Evolutionary conservation across 1,139 yeast species (phyloP).

Genomic region (Kluyveromyces sp.): DNA sequence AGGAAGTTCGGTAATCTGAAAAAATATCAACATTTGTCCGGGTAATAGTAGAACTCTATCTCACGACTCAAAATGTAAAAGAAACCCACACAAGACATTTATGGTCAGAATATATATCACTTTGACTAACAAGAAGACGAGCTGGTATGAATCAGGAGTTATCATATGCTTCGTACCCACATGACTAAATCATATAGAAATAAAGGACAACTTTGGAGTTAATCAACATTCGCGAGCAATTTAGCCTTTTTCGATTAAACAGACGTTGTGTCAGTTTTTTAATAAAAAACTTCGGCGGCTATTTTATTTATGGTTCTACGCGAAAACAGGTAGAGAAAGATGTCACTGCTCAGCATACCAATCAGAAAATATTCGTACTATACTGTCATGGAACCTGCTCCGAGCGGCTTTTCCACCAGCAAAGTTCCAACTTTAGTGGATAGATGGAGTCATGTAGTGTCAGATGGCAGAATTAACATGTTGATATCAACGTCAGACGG

Average conservation of each 20-base stretch:
- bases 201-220: too few species aligned
- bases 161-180: too few species aligned
- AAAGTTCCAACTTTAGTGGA: constrained; percentile 13
- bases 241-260: too few species aligned
- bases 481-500: background rate
- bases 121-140: too few species aligned
- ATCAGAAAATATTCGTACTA: constrained; percentile 13
- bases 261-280: constrained; percentile 1
- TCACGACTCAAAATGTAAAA: too few species aligned
- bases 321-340: background rate
- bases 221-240: too few species aligned
- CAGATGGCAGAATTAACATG: constrained; percentile 7
- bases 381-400: constrained; percentile 17
- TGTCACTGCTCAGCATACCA: constrained; percentile 7
- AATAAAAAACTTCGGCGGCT: constrained; percentile 8
- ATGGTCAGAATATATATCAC: too few species aligned
- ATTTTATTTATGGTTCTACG: background rate
- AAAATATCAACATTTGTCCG: background rate
- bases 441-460: constrained; percentile 20
- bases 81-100: too few species aligned
- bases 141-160: too few species aligned
- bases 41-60: background rate
- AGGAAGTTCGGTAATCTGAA: too few species aligned
- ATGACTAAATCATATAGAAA: too few species aligned
- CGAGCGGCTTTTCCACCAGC: constrained; percentile 18